Evolutionary conservation across 148 eudicot species (phyloP).

Genomic region (Amaranthus cruentus): DNA sequence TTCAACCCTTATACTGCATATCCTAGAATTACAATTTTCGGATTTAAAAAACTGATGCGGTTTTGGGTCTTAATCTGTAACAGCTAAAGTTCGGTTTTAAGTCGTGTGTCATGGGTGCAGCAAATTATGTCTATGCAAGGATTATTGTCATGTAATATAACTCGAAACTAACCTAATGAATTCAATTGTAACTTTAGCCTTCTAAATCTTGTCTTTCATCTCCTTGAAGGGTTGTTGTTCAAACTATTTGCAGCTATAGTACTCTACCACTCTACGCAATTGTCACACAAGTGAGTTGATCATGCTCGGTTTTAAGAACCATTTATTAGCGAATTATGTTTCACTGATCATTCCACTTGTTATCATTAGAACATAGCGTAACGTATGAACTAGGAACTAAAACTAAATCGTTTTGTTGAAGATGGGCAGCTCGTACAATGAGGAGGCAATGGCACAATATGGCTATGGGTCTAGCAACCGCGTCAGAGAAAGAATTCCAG

Average conservation of each 20-base stretch:
- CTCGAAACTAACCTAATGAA: neutral
- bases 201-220: neutral
- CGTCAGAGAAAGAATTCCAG: neutral
- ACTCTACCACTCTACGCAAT: conserved; percentile 65
- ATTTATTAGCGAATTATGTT: neutral
- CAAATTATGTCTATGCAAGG: conserved; percentile 36
- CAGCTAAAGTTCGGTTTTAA: conserved; percentile 43
- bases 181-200: neutral
- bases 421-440: conserved; percentile 30
- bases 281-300: conserved; percentile 46
- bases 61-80: neutral
- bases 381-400: too few species aligned
- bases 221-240: conserved; percentile 39
- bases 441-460: conserved; percentile 21
- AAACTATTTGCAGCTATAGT: conserved; percentile 56
- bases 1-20: neutral
- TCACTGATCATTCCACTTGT: too few species aligned
- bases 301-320: neutral
- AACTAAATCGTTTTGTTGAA: neutral
- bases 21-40: too few species aligned
- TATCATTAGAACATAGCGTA: too few species aligned
- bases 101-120: conserved; percentile 56
- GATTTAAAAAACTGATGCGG: neutral
- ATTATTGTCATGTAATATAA: conserved; percentile 42
- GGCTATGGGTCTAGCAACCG: neutral